Base-by-base conservation (phyloP, 305 asterid genomes). In the Fraxinus ornus region DNA sequence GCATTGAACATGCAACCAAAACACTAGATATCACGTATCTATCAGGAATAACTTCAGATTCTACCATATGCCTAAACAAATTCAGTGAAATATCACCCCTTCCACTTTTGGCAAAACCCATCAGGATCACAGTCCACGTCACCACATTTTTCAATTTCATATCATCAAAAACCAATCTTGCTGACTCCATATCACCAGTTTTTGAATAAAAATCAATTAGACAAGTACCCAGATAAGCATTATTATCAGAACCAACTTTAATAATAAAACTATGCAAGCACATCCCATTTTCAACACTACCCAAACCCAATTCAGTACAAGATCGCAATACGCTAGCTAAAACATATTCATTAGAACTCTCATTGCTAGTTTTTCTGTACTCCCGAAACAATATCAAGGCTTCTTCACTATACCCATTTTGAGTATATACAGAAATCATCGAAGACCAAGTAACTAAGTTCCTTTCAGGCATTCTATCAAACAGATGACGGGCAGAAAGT, bases 401-500 rank as follows among this genome's bases (percentile, higher is more conserved):
- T 17, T 84, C 90, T 10, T 79, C 85, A 22, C 80, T 2, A 72
- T 28, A n/a, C 77, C 88, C 93, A 60, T 77, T 57, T 73, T 68
- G 87, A 33, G 76, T 39, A 78, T 82, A 87, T 44, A 71, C 84
- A 28, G 89, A 84, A 79, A 88, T 87, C 78, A 88, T 77, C 21
- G 93, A 86, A 79, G 90, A 85, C 90, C 89, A 90, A 81, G 91
- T 80, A 35, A 88, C 85, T 77, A 86, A 82, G 80, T 85, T 88
- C 76, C 88, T 84, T 9, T 81, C 81, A 75, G 90, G 44, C 93
- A 90, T 87, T 88, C 32, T 80, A 12, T 79, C 91, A 37, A 88
- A 90, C 91, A 88, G 57, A 13, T 1, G n/a, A 17, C 60, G 86
- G 0, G 91, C 90, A 81, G 68, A 62, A 0, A 5, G 19, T 47